These are phyloP conservation scores for Leptographium lundbergii DNA, from an alignment of 2,329 filamentous ascomycete genomes.

Conservation along the genomic window DNA sequence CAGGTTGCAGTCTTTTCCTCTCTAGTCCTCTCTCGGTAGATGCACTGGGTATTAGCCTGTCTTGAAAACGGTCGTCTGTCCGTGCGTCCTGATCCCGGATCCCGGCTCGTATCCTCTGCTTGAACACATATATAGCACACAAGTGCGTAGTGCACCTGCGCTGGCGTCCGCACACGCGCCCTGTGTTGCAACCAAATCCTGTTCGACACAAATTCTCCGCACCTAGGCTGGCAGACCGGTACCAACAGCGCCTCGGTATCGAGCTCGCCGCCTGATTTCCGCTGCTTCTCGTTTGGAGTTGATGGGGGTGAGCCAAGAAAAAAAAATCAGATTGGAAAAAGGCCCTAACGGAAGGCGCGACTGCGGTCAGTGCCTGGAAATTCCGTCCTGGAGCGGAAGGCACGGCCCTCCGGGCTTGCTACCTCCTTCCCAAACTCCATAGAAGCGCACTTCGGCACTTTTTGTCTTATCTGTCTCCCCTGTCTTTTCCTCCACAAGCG, in stretches of 20 bases:
- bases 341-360: background rate
- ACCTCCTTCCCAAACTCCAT: background rate
- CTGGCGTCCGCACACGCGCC: conserved; percentile 25
- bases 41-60: background rate
- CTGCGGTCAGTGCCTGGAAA: background rate
- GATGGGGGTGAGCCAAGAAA: background rate
- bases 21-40: background rate
- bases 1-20: background rate
- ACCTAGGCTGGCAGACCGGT: conserved; percentile 17
- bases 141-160: background rate
- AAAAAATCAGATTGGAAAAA: background rate
- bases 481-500: background rate
- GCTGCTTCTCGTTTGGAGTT: background rate
- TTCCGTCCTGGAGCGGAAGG: background rate
- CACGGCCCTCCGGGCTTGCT: background rate
- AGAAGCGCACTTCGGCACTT: background rate
- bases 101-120: background rate
- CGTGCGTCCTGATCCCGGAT: background rate
- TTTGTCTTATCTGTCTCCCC: background rate
- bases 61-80: background rate
- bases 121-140: background rate
- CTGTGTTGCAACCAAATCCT: conserved; percentile 29
- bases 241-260: background rate
- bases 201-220: conserved; percentile 32
- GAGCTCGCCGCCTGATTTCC: background rate